These are phyloP conservation scores for Backusella sp. DNA, from an alignment of 192 early-diverging fungal species.

Conservation along the genomic window DNA sequence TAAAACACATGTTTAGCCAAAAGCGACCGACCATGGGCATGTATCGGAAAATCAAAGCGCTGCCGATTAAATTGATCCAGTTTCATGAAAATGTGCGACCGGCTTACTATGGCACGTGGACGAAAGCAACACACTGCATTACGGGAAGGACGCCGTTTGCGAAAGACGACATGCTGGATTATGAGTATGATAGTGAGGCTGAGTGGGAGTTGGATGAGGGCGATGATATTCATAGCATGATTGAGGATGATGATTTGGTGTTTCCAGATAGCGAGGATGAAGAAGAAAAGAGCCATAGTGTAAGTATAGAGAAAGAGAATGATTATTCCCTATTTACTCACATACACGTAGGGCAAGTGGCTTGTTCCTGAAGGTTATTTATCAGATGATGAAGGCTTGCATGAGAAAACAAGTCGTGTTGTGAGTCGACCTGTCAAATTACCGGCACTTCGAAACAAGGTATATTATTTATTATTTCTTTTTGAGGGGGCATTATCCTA, in stretches of 20 bases:
- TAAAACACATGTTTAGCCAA: constrained; percentile 20
- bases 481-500: too few relatives aligned
- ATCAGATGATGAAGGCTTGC: constrained; percentile 69
- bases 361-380: constrained; percentile 84
- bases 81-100: constrained; percentile 72
- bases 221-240: constrained; percentile 76
- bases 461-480: too few relatives aligned
- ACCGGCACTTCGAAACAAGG: background rate
- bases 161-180: constrained; percentile 68
- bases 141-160: constrained; percentile 61
- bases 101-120: constrained; percentile 83
- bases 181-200: constrained; percentile 85
- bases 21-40: constrained; percentile 4
- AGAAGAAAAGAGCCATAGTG: constrained; percentile 19
- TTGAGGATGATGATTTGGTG: constrained; percentile 68
- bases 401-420: background rate
- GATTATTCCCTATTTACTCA: too few relatives aligned
- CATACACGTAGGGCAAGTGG: constrained; percentile 56
- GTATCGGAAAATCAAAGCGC: constrained; percentile 23
- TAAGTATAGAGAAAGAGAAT: background rate
- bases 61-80: constrained; percentile 64
- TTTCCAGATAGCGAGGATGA: constrained; percentile 44
- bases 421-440: constrained; percentile 8
- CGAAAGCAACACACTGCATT: constrained; percentile 53
- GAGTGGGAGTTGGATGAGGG: constrained; percentile 93